Evolutionary conservation across 148 eudicot species (phyloP).

Genomic region (Chenopodium formosanum): DNA sequence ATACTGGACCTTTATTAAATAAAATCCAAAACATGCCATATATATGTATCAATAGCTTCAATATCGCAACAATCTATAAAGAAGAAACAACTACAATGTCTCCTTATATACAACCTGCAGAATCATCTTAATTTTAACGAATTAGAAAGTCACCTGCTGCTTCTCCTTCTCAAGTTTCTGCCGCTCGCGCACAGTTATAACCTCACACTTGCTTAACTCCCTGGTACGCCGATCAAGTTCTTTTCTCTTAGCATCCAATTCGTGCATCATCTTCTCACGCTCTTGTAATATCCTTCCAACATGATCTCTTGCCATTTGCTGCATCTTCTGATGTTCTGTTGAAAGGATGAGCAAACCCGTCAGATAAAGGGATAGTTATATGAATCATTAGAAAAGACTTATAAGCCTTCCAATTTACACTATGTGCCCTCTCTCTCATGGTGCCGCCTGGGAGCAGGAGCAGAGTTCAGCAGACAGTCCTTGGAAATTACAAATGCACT

Average conservation of each 20-base stretch:
- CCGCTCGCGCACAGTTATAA: constrained; percentile 70
- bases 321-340: constrained; percentile 73
- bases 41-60: neutral
- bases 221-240: constrained; percentile 61
- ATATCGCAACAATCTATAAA: neutral
- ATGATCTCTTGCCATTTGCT: constrained; percentile 53
- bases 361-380: neutral
- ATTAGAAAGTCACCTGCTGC: constrained; percentile 50
- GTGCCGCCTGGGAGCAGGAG: neutral
- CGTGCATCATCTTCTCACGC: constrained; percentile 59
- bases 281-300: constrained; percentile 56
- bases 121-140: neutral
- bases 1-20: too few species aligned
- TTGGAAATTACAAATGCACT: neutral
- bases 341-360: neutral
- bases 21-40: too few species aligned
- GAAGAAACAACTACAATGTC: neutral
- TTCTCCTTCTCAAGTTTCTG: constrained; percentile 85
- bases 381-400: neutral
- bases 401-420: neutral
- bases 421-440: neutral
- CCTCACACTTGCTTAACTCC: constrained; percentile 64
- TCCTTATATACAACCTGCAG: neutral
- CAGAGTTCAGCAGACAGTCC: neutral
- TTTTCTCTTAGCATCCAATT: constrained; percentile 56